Evolutionary conservation across 345 rosid species (phyloP).

Genomic region (Linum lewisii): DNA sequence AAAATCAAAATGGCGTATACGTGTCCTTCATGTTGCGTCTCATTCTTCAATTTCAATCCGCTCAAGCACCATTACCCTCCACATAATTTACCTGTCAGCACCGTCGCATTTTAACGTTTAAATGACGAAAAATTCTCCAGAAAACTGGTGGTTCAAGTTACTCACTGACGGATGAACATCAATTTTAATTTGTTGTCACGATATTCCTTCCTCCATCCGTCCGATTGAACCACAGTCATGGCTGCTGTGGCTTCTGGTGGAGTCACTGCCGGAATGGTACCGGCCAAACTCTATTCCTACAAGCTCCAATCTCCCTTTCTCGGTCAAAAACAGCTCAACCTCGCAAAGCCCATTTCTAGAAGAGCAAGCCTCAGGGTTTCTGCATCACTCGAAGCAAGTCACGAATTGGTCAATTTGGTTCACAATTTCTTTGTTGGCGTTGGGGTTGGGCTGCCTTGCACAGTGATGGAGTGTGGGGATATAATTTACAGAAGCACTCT

Average conservation of each 20-base stretch:
- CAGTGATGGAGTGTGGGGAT: conserved; percentile 97
- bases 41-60: conserved; percentile 10
- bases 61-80: conserved; percentile 12
- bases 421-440: conserved; percentile 76
- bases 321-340: conserved; percentile 43
- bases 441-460: conserved; percentile 95
- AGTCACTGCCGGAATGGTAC: conserved; percentile 15
- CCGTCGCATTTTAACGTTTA: conserved; percentile 15
- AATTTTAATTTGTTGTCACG: background rate
- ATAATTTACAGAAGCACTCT: conserved; percentile 87
- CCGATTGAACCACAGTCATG: conserved; percentile 27
- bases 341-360: conserved; percentile 19
- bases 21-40: conserved; percentile 16
- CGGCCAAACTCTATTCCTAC: conserved; percentile 27
- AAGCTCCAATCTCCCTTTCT: conserved; percentile 40
- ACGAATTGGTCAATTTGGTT: conserved; percentile 45
- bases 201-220: background rate
- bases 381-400: conserved; percentile 25
- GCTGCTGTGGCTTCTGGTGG: conserved; percentile 56
- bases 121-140: background rate
- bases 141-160: conserved; percentile 19
- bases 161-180: conserved; percentile 3
- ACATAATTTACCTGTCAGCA: conserved; percentile 30
- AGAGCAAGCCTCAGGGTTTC: conserved; percentile 19
- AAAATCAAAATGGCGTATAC: background rate